Evolutionary conservation across 2,329 filamentous ascomycete genomes (phyloP).

Genomic region (Dactylellina drechsleri): DNA sequence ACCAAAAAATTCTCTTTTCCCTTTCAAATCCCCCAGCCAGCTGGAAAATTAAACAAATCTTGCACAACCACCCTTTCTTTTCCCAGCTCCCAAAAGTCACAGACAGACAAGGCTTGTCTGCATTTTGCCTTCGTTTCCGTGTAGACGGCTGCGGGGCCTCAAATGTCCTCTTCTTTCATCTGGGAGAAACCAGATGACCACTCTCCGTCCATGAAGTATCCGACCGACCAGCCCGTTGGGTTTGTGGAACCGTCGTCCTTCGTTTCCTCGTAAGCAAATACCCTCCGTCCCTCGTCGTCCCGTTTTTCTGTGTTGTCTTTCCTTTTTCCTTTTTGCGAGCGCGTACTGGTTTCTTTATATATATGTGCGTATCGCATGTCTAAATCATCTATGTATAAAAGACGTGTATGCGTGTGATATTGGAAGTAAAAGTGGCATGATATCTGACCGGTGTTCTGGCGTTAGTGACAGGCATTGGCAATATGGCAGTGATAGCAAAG

Average conservation of each 20-base stretch:
- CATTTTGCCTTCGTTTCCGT: conserved; percentile 27
- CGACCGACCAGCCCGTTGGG: conserved; percentile 45
- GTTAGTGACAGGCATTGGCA: conserved; percentile 32
- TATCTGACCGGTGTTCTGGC: too few relatives aligned
- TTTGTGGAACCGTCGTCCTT: conserved; percentile 52
- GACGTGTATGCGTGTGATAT: too few relatives aligned
- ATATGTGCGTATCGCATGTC: background rate
- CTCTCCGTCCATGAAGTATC: conserved; percentile 45
- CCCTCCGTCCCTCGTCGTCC: background rate
- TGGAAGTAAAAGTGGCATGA: too few relatives aligned
- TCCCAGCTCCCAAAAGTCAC: conserved; percentile 11
- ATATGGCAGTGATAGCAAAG: conserved; percentile 23
- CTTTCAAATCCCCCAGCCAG: conserved; percentile 26
- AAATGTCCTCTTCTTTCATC: conserved; percentile 52
- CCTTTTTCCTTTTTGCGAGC: conserved; percentile 19
- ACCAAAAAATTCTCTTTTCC: conserved; percentile 45
- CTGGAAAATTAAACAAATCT: conserved; percentile 10
- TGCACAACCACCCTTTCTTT: conserved; percentile 36
- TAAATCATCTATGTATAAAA: background rate
- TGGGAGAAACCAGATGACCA: conserved; percentile 44
- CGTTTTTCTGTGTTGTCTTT: background rate
- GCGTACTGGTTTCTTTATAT: background rate
- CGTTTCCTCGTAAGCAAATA: conserved; percentile 45
- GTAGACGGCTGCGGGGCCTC: conserved; percentile 38
- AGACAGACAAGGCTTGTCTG: conserved; percentile 4